Evolutionary conservation across 78 protist species (phyloP), one percentile per base, ranked within the genome.

Genomic region (Pelomyxa schiedti): DNA sequence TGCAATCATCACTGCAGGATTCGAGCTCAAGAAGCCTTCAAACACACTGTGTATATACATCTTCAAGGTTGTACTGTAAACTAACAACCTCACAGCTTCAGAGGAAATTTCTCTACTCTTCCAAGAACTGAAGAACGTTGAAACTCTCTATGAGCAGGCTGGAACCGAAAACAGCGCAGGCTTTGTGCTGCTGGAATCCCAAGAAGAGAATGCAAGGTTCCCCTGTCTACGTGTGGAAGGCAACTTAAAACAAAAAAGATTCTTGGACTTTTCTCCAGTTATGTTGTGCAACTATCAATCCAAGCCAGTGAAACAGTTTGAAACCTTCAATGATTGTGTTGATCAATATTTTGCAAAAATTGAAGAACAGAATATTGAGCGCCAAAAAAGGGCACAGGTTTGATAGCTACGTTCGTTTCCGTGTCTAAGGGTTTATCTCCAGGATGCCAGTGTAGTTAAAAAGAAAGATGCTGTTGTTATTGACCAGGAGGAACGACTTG

Each of bases 261-360:
- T 73, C 64, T 89, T 76, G n/a, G 94, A 91, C 24, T 92, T 93
- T 40, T 73, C 76, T 42, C 93, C 96, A n/a, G n/a, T n/a, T n/a
- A n/a, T n/a, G n/a, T n/a, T n/a, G n/a, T n/a, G n/a, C n/a, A n/a
- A n/a, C n/a, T n/a, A n/a, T n/a, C n/a, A n/a, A n/a, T n/a, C n/a
- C n/a, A n/a, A n/a, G n/a, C n/a, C n/a, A n/a, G n/a, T n/a, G n/a
- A n/a, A n/a, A n/a, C 87, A 86, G 80, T 79, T 67, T 32, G 80
- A 40, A 8, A 63, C 85, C 26, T 96, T 94, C 74, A 86, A 83
- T 39, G 66, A 42, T 29, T 93, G 96, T 5, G 88, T 91, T 3
- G 99, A 96, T 72, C 89, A 86, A 38, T 92, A 65, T 88, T 96
- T 88, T 77, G 69, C 94, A 8, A 40, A 79, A 40, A 66, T 81